Conservation (phyloP, 352 stramenopile species). For the Pythium oligandrum region DNA sequence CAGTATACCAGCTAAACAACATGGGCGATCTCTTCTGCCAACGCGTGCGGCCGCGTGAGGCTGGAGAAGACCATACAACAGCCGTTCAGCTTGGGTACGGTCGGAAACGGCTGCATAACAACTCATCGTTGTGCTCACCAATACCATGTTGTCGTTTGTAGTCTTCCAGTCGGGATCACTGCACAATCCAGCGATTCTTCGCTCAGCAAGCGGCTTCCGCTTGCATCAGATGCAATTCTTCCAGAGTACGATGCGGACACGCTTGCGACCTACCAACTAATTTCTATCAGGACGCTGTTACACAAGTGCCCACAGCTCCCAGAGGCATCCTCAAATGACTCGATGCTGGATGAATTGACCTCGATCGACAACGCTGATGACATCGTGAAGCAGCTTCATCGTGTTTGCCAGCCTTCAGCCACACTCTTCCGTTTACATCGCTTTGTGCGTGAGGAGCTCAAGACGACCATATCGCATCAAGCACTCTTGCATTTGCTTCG, state of each 20-base stretch:
- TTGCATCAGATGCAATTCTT: slow-evolving; percentile 54
- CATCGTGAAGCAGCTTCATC: slow-evolving; percentile 25
- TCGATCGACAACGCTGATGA: slow-evolving; percentile 22
- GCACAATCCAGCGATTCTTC: slow-evolving; percentile 1
- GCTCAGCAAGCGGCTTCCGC: slow-evolving; percentile 23
- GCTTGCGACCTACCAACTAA: slow-evolving; percentile 31
- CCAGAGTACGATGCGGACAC: slow-evolving; percentile 44
- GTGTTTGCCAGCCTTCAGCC: slow-evolving; percentile 41
- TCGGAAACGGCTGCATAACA: not conserved
- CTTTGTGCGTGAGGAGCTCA: slow-evolving; percentile 42
- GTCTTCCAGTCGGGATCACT: slow-evolving; percentile 48
- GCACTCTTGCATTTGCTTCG: slow-evolving; percentile 43
- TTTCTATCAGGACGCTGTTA: slow-evolving; percentile 43
- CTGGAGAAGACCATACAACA: slow-evolving; percentile 31
- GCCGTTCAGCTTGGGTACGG: slow-evolving; percentile 61
- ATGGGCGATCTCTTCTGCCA: slow-evolving; percentile 65
- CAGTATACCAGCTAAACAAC: slow-evolving; percentile 58
- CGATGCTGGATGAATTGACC: not conserved
- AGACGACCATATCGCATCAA: slow-evolving; percentile 29
- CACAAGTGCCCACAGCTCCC: slow-evolving; percentile 44
- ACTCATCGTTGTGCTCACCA: too few species aligned
- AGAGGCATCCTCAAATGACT: not conserved
- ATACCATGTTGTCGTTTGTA: slow-evolving; percentile 12
- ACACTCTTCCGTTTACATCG: slow-evolving; percentile 61
- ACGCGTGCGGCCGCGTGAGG: slow-evolving; percentile 26